phyloP scores from a whole-genome alignment of 352 stramenopile genomes.

The Globisporangium nunn region DNA sequence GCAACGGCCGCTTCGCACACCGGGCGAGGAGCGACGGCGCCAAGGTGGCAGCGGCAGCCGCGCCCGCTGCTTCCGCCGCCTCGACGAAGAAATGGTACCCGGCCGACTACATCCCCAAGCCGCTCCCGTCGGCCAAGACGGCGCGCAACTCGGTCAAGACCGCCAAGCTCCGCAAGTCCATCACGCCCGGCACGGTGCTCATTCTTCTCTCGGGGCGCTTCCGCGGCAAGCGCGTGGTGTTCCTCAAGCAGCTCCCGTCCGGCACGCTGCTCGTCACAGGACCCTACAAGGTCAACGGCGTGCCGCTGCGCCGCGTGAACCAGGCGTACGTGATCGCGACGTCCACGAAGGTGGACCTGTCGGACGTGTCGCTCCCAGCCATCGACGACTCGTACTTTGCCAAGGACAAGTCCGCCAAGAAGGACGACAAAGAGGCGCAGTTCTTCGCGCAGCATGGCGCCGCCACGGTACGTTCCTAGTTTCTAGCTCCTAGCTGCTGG shows the following conservation, averaged over 20 bases:
- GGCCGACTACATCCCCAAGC: conserved; percentile 70
- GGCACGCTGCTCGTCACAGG: conserved; percentile 95
- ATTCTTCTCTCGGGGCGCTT: conserved; percentile 98
- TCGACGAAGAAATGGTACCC: conserved; percentile 74
- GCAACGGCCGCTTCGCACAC: conserved; percentile 53
- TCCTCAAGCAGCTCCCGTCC: conserved; percentile 96
- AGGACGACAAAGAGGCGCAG: conserved; percentile 94
- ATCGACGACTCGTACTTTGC: conserved; percentile 98
- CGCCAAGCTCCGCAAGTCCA: conserved; percentile 93
- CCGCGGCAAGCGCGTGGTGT: conserved; percentile 98
- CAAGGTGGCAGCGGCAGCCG: conserved; percentile 39
- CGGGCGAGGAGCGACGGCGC: conserved; percentile 39
- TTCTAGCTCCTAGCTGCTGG: no score
- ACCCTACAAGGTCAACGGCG: conserved; percentile 99
- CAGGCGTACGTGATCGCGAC: conserved; percentile 99
- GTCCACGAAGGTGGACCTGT: conserved; percentile 95
- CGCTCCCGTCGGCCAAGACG: conserved; percentile 66
- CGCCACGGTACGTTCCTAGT: neutral
- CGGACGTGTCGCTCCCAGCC: conserved; percentile 87
- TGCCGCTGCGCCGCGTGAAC: conserved; percentile 97
- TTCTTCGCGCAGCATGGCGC: conserved; percentile 92
- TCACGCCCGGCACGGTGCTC: conserved; percentile 96
- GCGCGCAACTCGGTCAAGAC: conserved; percentile 81
- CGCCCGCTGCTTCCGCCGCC: conserved; percentile 18
- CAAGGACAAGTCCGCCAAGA: conserved; percentile 80